A percentile compares a stretch with the other conserved stretches of the same genome.
Conservation (phyloP, 2,329 filamentous ascomycete genomes). For the Lithohypha guttulata region DNA sequence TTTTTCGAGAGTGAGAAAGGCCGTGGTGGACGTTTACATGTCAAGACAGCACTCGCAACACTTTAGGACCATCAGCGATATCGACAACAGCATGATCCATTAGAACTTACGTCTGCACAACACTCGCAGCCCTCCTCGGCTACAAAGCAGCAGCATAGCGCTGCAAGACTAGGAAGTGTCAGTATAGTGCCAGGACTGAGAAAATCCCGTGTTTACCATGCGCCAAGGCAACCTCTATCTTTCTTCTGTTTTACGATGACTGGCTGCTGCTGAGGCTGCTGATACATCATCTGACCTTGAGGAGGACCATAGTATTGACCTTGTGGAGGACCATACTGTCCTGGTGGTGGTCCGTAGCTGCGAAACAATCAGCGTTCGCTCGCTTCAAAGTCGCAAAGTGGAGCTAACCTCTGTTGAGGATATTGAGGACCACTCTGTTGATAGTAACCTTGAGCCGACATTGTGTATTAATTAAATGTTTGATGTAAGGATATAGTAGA, state of each 20-base stretch:
- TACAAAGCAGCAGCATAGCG: conserved; percentile 53
- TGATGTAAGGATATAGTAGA: neutral
- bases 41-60: conserved; percentile 40
- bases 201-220: conserved; percentile 31
- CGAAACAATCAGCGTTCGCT: conserved; percentile 2
- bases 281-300: conserved; percentile 34
- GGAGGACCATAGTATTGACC: conserved; percentile 8
- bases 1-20: no score
- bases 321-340: conserved; percentile 2
- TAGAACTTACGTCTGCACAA: no score
- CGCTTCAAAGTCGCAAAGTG: neutral
- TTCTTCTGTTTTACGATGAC: conserved; percentile 36
- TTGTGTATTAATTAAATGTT: neutral
- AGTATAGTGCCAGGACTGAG: neutral
- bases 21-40: no score
- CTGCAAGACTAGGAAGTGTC: conserved; percentile 35
- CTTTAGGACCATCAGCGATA: no score
- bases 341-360: conserved; percentile 8
- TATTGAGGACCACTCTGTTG: conserved; percentile 19
- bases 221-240: conserved; percentile 40
- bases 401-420: conserved; percentile 18
- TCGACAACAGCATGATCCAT: no score
- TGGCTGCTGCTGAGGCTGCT: conserved; percentile 38
- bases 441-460: conserved; percentile 22
- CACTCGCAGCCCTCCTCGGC: conserved; percentile 55